Conservation (phyloP, 306 rosid species). For the Hippophae rhamnoides region DNA sequence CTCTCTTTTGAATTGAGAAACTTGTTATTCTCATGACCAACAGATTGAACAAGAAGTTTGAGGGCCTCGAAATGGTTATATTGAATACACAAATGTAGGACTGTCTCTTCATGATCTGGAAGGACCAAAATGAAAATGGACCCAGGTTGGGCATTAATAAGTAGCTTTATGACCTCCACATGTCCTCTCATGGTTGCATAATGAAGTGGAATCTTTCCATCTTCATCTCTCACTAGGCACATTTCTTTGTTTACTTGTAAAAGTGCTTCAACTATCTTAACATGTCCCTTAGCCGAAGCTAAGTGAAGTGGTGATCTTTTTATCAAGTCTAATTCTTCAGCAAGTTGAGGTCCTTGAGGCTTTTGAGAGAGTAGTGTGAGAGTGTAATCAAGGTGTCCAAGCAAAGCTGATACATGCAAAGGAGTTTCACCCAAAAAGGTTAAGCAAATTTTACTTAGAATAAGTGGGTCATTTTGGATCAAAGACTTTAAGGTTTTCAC, state of each 20-base stretch:
- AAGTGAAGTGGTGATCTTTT: constrained; percentile 7
- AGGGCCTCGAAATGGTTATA: not conserved
- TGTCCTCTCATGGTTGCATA: constrained; percentile 3
- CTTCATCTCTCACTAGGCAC: not conserved
- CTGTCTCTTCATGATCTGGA: not conserved
- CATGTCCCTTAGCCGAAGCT: constrained; percentile 14
- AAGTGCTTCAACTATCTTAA: constrained; percentile 2
- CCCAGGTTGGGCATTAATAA: not conserved
- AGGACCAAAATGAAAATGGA: not conserved
- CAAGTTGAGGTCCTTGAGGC: constrained; percentile 1
- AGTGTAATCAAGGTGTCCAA: constrained; percentile 1
- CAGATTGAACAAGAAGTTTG: not conserved
- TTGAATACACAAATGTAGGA: not conserved
- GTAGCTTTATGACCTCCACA: not conserved
- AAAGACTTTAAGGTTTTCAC: not conserved
- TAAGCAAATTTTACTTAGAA: not conserved
- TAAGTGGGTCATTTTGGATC: constrained; percentile 3
- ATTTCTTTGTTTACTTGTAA: not conserved
- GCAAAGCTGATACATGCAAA: constrained; percentile 9
- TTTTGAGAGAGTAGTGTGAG: not conserved
- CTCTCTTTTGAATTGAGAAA: not conserved
- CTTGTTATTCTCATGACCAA: not conserved
- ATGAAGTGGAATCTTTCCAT: constrained; percentile 10
- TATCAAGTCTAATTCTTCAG: not conserved
- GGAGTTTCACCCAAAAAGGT: constrained; percentile 1